These are phyloP conservation scores for Biscogniauxia mediterranea DNA, from an alignment of 2,329 filamentous ascomycete species.

Conservation along the genomic window DNA sequence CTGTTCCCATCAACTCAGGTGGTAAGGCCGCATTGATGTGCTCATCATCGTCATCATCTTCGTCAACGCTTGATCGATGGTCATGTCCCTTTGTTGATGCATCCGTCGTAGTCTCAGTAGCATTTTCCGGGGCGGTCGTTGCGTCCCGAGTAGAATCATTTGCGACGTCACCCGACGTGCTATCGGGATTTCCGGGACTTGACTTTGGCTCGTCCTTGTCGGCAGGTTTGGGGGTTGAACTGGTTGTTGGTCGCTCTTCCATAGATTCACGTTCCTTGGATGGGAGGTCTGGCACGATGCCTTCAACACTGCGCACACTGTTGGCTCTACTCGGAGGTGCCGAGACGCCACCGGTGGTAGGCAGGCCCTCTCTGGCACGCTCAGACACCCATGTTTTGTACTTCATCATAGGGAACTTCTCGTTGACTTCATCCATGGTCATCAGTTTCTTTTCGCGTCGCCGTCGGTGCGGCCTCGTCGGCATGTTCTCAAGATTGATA, in stretches of 20 bases:
- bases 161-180: constrained; percentile 19
- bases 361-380: constrained; percentile 78
- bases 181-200: constrained; percentile 22
- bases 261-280: constrained; percentile 46
- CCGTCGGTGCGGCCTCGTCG: constrained; percentile 73
- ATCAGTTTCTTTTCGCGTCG: constrained; percentile 97
- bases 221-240: constrained; percentile 22
- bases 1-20: constrained; percentile 74
- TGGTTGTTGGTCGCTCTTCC: constrained; percentile 39
- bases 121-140: constrained; percentile 13
- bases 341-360: constrained; percentile 80
- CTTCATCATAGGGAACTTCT: constrained; percentile 91
- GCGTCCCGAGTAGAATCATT: not conserved
- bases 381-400: constrained; percentile 93
- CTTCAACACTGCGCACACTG: constrained; percentile 69
- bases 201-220: constrained; percentile 31
- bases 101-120: constrained; percentile 20
- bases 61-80: constrained; percentile 39
- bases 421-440: constrained; percentile 98
- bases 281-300: constrained; percentile 44
- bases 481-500: constrained; percentile 84
- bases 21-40: constrained; percentile 81
- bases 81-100: constrained; percentile 27
- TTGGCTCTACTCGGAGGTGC: constrained; percentile 69
- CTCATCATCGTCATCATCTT: constrained; percentile 71